These are phyloP conservation scores for Hygrophila difformis DNA, from an alignment of 257 asterid species.

Conservation along the genomic window DNA sequence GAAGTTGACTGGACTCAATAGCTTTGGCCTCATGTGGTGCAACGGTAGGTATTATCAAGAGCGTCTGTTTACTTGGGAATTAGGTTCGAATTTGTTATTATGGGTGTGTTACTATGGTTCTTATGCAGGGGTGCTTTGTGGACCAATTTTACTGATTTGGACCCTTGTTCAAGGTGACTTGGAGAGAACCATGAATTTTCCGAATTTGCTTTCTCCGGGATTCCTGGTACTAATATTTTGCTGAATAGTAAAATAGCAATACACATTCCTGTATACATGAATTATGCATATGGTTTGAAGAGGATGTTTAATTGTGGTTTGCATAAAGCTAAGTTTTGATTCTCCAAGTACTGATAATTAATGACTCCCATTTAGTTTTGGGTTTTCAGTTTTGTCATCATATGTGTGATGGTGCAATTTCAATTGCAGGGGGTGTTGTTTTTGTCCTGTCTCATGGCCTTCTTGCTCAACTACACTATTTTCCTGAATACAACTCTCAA, in stretches of 20 bases:
- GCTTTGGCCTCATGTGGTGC: conserved; percentile 99
- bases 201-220: conserved; percentile 64
- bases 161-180: conserved; percentile 62
- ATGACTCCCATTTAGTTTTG: background rate
- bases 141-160: conserved; percentile 58
- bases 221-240: conserved; percentile 73
- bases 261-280: too few species aligned
- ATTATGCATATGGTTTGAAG: too few species aligned
- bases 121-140: conserved; percentile 48
- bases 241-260: background rate
- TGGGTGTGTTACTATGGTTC: background rate
- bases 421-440: conserved; percentile 56
- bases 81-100: too few species aligned
- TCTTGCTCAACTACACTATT: conserved; percentile 68
- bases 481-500: conserved; percentile 90
- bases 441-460: conserved; percentile 77
- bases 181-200: conserved; percentile 52
- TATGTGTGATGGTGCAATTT: background rate
- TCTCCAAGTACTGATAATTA: too few species aligned
- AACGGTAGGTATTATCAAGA: conserved; percentile 36
- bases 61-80: background rate
- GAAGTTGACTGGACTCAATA: conserved; percentile 81
- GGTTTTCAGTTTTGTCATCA: background rate
- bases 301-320: too few species aligned
- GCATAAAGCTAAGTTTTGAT: too few species aligned